phyloP scores from a whole-genome alignment of 2,329 filamentous ascomycete species.

The Arthrocladium fulminans region DNA sequence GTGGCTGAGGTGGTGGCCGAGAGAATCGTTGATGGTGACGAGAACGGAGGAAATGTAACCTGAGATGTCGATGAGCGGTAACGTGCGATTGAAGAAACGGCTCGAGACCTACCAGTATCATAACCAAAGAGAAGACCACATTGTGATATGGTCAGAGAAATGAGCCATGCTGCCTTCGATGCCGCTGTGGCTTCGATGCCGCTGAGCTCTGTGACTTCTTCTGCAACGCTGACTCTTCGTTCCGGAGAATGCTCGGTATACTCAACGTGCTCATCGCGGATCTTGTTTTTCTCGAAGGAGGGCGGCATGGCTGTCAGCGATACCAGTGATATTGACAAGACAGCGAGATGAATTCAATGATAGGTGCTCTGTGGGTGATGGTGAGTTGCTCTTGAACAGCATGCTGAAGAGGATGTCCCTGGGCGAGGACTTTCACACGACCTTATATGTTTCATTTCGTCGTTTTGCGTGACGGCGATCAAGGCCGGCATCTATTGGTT shows the following conservation, averaged over 20 bases:
- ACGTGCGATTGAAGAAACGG: no score
- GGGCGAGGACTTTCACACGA: no score
- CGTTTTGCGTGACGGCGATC: no score
- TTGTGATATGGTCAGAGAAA: constrained; percentile 31
- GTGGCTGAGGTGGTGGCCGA: constrained; percentile 30
- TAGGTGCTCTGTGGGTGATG: no score
- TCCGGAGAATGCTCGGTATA: not conserved
- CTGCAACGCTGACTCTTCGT: constrained; percentile 1
- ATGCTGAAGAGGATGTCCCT: no score
- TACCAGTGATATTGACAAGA: no score
- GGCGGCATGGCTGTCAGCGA: not conserved
- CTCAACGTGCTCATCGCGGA: constrained; percentile 1
- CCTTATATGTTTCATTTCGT: no score
- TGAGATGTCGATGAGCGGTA: not conserved
- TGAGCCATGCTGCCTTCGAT: constrained; percentile 26
- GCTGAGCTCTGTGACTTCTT: constrained; percentile 3
- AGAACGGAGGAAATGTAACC: constrained; percentile 40
- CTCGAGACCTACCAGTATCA: constrained; percentile 28
- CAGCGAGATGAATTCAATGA: no score
- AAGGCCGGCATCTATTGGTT: no score
- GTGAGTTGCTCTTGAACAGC: no score
- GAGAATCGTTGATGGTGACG: constrained; percentile 32
- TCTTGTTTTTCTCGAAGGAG: not conserved
- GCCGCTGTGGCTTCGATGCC: constrained; percentile 8
- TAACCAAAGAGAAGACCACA: constrained; percentile 32